Conservation (phyloP, 352 stramenopile species). For the Sclerospora graminicola region DNA sequence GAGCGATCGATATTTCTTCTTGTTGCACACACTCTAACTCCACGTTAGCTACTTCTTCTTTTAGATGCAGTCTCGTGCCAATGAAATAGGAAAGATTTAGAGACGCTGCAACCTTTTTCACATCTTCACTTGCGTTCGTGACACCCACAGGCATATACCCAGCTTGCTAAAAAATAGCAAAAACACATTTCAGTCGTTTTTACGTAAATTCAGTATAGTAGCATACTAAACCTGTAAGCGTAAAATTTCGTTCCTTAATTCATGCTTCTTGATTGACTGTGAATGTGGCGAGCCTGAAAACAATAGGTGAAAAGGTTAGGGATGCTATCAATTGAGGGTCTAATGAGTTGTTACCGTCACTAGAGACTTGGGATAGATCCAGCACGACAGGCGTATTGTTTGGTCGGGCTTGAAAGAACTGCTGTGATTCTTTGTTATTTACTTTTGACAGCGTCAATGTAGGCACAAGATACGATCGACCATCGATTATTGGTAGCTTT, state of each 20-base stretch:
- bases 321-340: too few species aligned
- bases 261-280: slow-evolving; percentile 66
- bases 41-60: slow-evolving; percentile 6
- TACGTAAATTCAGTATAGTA: too few species aligned
- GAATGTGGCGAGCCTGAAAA: slow-evolving; percentile 55
- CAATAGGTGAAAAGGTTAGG: too few species aligned
- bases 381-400: slow-evolving; percentile 54
- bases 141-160: slow-evolving; percentile 65
- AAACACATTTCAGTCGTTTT: too few species aligned
- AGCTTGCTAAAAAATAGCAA: slow-evolving; percentile 19
- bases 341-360: slow-evolving; percentile 27
- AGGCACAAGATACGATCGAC: slow-evolving; percentile 60
- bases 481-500: slow-evolving; percentile 21
- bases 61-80: slow-evolving; percentile 40
- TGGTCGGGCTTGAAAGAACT: slow-evolving; percentile 32
- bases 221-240: slow-evolving; percentile 31
- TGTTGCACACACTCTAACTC: slow-evolving; percentile 1
- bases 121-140: slow-evolving; percentile 79
- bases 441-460: slow-evolving; percentile 47
- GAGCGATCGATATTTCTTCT: slow-evolving; percentile 1
- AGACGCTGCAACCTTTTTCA: slow-evolving; percentile 53
- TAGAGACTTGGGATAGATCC: slow-evolving; percentile 64
- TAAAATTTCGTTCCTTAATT: slow-evolving; percentile 57
- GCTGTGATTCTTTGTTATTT: slow-evolving; percentile 18
- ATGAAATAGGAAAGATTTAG: slow-evolving; percentile 72